A percentile compares a stretch with the other conserved stretches of the same genome.
phyloP scores from a whole-genome alignment of 139 green algal genomes.

The Tetradesmus lagerheimii region DNA sequence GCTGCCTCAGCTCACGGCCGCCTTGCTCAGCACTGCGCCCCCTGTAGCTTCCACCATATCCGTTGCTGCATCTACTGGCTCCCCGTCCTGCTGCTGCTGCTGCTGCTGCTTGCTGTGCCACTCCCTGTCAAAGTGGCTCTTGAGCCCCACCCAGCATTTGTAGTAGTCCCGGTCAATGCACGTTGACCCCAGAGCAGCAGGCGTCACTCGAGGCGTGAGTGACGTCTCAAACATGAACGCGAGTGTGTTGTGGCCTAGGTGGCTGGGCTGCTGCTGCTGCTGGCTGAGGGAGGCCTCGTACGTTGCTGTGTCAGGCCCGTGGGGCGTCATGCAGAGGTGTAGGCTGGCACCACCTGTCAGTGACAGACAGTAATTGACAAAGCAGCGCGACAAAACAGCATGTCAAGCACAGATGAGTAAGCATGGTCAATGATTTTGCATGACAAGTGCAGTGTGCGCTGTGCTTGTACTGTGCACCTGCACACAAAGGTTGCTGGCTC shows the following conservation, averaged over 20 bases:
- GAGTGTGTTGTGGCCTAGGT: slow-evolving; percentile 70
- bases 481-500: no score
- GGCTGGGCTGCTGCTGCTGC: slow-evolving; percentile 61
- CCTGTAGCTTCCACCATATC: no score
- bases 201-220: slow-evolving; percentile 78
- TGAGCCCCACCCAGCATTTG: slow-evolving; percentile 80
- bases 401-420: no score
- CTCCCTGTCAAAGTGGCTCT: slow-evolving; percentile 68
- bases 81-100: slow-evolving; percentile 33
- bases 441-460: no score
- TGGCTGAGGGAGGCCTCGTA: slow-evolving; percentile 77
- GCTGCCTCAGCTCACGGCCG: not conserved
- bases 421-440: no score
- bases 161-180: slow-evolving; percentile 90
- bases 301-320: slow-evolving; percentile 90
- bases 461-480: no score
- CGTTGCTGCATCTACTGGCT: not conserved
- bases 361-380: no score
- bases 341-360: slow-evolving; percentile 46
- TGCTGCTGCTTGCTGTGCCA: slow-evolving; percentile 9
- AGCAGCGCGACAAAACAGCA: no score
- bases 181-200: slow-evolving; percentile 72
- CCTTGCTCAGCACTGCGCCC: not conserved
- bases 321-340: slow-evolving; percentile 86
- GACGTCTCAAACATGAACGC: slow-evolving; percentile 95